A percentile compares a stretch with the other conserved stretches of the same genome.
These are phyloP conservation scores for Bruguiera hainesii DNA, from an alignment of 441 rosid genomes.

Conservation along the genomic window DNA sequence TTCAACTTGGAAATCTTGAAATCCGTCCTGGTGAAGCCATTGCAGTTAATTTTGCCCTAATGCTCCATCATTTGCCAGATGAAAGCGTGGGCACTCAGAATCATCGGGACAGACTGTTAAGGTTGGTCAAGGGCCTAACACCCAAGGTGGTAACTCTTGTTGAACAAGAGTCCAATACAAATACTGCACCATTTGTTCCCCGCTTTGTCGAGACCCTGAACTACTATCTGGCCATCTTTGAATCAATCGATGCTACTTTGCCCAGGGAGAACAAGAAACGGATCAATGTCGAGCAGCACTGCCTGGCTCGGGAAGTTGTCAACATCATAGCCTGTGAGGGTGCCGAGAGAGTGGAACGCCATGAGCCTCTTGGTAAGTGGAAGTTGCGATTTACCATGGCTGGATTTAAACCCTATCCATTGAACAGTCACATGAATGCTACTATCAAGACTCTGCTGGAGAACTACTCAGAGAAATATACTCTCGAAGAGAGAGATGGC, in stretches of 20 bases:
- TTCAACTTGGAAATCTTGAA: slow-evolving; percentile 59
- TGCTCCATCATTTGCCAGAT: slow-evolving; percentile 91
- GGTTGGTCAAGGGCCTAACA: slow-evolving; percentile 66
- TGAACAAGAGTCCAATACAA: slow-evolving; percentile 88
- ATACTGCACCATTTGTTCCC: slow-evolving; percentile 68
- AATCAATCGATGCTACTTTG: slow-evolving; percentile 67
- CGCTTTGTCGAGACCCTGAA: slow-evolving; percentile 71
- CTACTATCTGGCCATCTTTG: slow-evolving; percentile 67
- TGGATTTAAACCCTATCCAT: slow-evolving; percentile 65
- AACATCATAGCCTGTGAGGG: slow-evolving; percentile 94
- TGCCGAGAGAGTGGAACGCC: slow-evolving; percentile 84
- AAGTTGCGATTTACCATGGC: slow-evolving; percentile 79
- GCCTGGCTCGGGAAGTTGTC: slow-evolving; percentile 91
- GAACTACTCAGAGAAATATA: slow-evolving; percentile 57
- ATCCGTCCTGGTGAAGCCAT: slow-evolving; percentile 68
- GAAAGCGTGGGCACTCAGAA: slow-evolving; percentile 79
- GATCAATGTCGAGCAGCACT: slow-evolving; percentile 86
- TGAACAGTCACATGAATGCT: slow-evolving; percentile 66
- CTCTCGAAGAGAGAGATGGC: slow-evolving; percentile 78
- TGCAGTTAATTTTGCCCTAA: slow-evolving; percentile 72
- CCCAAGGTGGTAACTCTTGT: slow-evolving; percentile 85
- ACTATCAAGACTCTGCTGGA: slow-evolving; percentile 65
- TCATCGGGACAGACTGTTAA: slow-evolving; percentile 77
- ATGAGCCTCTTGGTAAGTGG: slow-evolving; percentile 85
- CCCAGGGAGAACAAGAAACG: slow-evolving; percentile 85